These are phyloP conservation scores for Samsoniella hepiali DNA, from an alignment of 2,329 filamentous ascomycete genomes.

Conservation along the genomic window DNA sequence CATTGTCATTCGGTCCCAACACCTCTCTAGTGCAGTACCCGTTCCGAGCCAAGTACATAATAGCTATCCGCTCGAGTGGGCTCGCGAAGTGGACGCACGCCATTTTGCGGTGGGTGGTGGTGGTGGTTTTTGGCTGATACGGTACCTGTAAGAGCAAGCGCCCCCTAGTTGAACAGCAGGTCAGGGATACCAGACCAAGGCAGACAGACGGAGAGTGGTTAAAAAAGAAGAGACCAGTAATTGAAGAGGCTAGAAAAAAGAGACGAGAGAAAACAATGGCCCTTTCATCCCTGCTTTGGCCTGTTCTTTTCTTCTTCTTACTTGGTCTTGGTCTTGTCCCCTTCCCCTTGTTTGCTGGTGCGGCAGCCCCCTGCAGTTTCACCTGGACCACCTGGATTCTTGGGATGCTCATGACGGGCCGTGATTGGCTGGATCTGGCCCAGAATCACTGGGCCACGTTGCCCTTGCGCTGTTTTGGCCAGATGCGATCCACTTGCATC, in stretches of 20 bases:
- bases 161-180: not conserved
- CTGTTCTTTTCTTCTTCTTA: not conserved
- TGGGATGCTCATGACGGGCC: not conserved
- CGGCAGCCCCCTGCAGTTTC: constrained; percentile 8
- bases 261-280: constrained; percentile 2
- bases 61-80: not conserved
- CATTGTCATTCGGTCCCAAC: no score
- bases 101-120: not conserved
- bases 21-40: no score
- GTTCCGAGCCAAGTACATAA: no score
- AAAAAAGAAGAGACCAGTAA: not conserved
- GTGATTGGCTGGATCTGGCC: constrained; percentile 12
- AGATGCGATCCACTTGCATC: constrained; percentile 3
- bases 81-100: not conserved
- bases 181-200: not conserved
- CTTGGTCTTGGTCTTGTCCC: not conserved
- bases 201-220: not conserved
- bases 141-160: not conserved
- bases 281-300: not conserved
- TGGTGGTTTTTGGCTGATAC: not conserved
- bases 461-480: not conserved
- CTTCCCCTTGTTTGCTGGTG: not conserved
- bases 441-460: constrained; percentile 2
- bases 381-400: not conserved
- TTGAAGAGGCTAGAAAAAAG: not conserved